phyloP scores from a whole-genome alignment of 495 filamentous ascomycete genomes.

The Parathielavia hyrcaniae region DNA sequence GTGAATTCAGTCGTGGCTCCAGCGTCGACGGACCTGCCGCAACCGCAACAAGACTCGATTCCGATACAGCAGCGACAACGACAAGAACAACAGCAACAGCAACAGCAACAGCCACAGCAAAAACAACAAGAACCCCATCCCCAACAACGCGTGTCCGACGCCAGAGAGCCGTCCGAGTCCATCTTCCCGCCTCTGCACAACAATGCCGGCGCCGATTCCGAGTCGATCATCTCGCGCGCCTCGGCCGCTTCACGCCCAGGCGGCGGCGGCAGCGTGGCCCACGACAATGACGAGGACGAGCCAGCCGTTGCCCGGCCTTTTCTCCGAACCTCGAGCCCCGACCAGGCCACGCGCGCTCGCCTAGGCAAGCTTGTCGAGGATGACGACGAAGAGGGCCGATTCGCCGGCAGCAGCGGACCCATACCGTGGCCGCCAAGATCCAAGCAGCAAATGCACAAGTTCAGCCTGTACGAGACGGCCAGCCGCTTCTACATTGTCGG shows the following conservation, averaged over 20 bases:
- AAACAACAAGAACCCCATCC: background rate
- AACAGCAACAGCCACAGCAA: background rate
- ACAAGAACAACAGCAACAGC: background rate
- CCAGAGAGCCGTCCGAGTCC: constrained; percentile 17
- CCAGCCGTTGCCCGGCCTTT: constrained; percentile 58
- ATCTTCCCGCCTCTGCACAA: constrained; percentile 43
- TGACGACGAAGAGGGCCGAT: constrained; percentile 45
- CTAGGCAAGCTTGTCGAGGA: constrained; percentile 8
- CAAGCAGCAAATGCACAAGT: constrained; percentile 86
- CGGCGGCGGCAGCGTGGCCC: constrained; percentile 33
- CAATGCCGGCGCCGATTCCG: constrained; percentile 34
- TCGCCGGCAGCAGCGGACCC: constrained; percentile 16
- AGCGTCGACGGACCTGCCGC: background rate
- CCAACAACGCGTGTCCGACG: background rate
- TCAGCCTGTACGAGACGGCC: constrained; percentile 89
- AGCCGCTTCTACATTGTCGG: constrained; percentile 91
- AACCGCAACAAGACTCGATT: background rate
- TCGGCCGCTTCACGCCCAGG: constrained; percentile 22
- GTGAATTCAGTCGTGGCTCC: constrained; percentile 7
- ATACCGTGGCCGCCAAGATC: constrained; percentile 38
- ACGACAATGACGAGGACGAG: constrained; percentile 61
- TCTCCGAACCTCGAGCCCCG: constrained; percentile 54
- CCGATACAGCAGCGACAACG: background rate
- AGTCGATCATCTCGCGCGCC: constrained; percentile 20
- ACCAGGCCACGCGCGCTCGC: constrained; percentile 33